Percentiles rank a stretch among this genome's conserved stretches.
Conservation (phyloP, 139 green algal genomes). For the Protoeuglena noctilucae region DNA sequence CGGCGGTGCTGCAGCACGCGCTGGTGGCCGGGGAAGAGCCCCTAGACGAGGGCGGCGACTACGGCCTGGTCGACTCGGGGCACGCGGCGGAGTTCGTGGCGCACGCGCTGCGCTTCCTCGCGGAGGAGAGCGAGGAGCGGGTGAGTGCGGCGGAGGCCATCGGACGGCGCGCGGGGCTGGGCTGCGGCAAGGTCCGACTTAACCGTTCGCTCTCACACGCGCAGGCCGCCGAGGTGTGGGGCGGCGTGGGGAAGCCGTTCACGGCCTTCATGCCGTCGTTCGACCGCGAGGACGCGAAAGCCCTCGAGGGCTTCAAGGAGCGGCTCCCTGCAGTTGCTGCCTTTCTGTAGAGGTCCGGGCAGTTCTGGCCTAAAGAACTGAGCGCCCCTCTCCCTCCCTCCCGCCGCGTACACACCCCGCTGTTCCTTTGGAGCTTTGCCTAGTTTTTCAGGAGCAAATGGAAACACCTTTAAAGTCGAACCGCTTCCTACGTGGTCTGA, state of each 20-base stretch:
- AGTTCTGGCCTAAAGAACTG: no score
- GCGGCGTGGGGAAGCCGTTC: neutral
- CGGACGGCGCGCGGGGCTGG: neutral
- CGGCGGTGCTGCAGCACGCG: slow-evolving; percentile 3
- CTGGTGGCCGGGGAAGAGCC: slow-evolving; percentile 11
- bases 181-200: neutral
- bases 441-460: no score
- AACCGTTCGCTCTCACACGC: slow-evolving; percentile 2
- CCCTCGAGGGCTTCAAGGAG: no score
- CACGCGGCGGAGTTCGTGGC: slow-evolving; percentile 6
- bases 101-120: neutral
- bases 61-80: slow-evolving; percentile 8
- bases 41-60: slow-evolving; percentile 6
- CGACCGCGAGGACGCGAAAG: slow-evolving; percentile 1
- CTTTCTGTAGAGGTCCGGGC: no score
- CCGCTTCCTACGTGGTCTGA: no score
- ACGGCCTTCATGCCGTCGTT: slow-evolving; percentile 12
- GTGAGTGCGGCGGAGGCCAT: neutral
- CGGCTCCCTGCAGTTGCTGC: no score
- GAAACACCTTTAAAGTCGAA: no score
- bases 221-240: slow-evolving; percentile 11
- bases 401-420: no score
- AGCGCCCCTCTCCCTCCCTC: no score
- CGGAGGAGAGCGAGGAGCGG: neutral
- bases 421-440: no score